Conservation (phyloP, 495 filamentous ascomycete genomes). For the Tuber magnatum region DNA sequence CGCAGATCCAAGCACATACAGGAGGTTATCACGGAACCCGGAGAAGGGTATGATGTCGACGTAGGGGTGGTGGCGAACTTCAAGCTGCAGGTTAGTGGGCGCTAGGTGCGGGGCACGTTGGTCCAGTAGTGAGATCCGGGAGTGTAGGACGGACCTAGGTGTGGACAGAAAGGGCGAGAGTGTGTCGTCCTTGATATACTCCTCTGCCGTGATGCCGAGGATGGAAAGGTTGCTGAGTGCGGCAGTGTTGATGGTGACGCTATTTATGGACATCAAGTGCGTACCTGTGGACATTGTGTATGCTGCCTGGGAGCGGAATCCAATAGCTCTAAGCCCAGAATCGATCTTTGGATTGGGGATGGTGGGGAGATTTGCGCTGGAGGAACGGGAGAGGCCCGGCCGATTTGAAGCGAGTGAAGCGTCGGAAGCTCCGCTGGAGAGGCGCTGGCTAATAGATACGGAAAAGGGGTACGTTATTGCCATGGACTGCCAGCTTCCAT, state of each 20-base stretch:
- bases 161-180: conserved; percentile 18
- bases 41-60: conserved; percentile 51
- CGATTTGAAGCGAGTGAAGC: not conserved
- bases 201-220: conserved; percentile 12
- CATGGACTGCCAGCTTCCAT: conserved; percentile 22
- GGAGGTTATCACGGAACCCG: conserved; percentile 49
- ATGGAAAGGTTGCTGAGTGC: conserved; percentile 20
- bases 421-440: not conserved
- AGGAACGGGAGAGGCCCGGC: not conserved
- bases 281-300: not conserved
- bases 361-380: not conserved
- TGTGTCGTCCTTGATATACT: conserved; percentile 19
- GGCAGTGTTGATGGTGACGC: conserved; percentile 13
- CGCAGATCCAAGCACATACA: conserved; percentile 37
- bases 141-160: not conserved
- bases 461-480: conserved; percentile 34
- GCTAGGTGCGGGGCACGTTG: conserved; percentile 44
- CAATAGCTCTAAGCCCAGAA: conserved; percentile 2
- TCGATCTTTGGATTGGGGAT: not conserved
- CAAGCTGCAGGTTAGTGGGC: conserved; percentile 47
- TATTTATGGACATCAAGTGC: conserved; percentile 8
- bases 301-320: conserved; percentile 11
- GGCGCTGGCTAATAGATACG: conserved; percentile 16
- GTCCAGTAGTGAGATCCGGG: not conserved
- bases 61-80: conserved; percentile 48